Percentiles rank a stretch among this genome's conserved stretches.
Evolutionary conservation across 2,329 filamentous ascomycete genomes (phyloP).

Genomic region (Aspergillus pseudoterreus): DNA sequence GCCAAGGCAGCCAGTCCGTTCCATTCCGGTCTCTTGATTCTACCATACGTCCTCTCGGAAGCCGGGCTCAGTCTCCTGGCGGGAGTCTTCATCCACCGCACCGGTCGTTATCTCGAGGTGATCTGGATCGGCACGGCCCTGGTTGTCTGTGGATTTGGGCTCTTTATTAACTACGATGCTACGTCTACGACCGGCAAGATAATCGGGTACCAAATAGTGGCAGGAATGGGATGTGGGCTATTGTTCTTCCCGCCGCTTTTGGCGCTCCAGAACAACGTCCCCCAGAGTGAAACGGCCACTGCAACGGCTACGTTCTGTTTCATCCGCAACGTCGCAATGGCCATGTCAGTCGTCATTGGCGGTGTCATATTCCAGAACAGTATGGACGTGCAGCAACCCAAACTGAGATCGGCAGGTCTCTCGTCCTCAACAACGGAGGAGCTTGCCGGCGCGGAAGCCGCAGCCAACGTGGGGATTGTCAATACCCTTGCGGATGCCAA

Average conservation of each 20-base stretch:
- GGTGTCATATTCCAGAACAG: conserved; percentile 75
- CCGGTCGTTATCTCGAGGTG: conserved; percentile 46
- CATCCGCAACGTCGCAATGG: conserved; percentile 64
- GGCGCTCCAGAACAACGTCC: conserved; percentile 51
- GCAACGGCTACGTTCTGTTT: conserved; percentile 53
- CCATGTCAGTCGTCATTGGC: conserved; percentile 67
- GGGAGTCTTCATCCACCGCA: conserved; percentile 50
- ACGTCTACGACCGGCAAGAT: conserved; percentile 38
- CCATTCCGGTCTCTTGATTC: conserved; percentile 55
- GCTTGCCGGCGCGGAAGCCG: conserved; percentile 43
- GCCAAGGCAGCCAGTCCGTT: conserved; percentile 60
- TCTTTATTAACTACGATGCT: conserved; percentile 43
- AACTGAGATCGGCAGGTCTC: conserved; percentile 51
- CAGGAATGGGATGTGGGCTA: conserved; percentile 49
- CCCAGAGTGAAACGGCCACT: conserved; percentile 47
- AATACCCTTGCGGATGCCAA: conserved; percentile 33
- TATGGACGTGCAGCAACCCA: conserved; percentile 18
- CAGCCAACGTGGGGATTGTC: conserved; percentile 46
- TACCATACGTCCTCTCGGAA: conserved; percentile 55
- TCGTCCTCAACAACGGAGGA: conserved; percentile 17
- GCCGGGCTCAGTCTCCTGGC: conserved; percentile 43
- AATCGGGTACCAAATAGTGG: conserved; percentile 49
- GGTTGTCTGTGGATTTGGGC: conserved; percentile 45
- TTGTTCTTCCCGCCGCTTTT: conserved; percentile 57
- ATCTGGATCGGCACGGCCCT: conserved; percentile 44